Conservation (phyloP, 2,329 filamentous ascomycete genomes). For the Fusarium keratoplasticum region DNA sequence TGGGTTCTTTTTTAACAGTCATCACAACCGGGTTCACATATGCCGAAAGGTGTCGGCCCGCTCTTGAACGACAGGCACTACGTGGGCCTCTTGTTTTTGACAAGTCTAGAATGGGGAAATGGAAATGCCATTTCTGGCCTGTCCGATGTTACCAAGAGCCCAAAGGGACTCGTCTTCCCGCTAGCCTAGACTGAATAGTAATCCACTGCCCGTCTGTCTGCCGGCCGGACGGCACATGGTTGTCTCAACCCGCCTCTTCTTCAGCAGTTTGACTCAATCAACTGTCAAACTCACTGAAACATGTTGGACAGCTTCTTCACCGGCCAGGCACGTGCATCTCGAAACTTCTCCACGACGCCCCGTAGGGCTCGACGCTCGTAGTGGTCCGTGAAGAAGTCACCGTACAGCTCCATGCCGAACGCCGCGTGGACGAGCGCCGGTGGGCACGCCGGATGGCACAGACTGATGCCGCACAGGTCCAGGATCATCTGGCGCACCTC, state of each 20-base stretch:
- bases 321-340: constrained; percentile 55
- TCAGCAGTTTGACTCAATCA: neutral
- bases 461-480: constrained; percentile 54
- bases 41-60: constrained; percentile 9
- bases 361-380: constrained; percentile 53
- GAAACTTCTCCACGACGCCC: constrained; percentile 58
- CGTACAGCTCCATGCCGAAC: constrained; percentile 56
- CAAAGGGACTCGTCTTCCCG: neutral
- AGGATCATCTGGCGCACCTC: constrained; percentile 53
- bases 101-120: constrained; percentile 5
- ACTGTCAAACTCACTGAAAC: constrained; percentile 42
- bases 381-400: constrained; percentile 55
- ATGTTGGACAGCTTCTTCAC: constrained; percentile 52
- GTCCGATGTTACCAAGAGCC: neutral
- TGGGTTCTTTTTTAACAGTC: neutral
- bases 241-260: neutral
- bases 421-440: constrained; percentile 54
- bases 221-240: neutral
- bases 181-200: constrained; percentile 7
- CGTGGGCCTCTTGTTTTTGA: neutral
- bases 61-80: neutral
- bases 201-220: neutral
- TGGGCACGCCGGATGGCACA: constrained; percentile 53
- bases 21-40: neutral
- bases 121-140: neutral